phyloP scores from a whole-genome alignment of 2,329 filamentous ascomycete species.

The Aspergillus sp. region DNA sequence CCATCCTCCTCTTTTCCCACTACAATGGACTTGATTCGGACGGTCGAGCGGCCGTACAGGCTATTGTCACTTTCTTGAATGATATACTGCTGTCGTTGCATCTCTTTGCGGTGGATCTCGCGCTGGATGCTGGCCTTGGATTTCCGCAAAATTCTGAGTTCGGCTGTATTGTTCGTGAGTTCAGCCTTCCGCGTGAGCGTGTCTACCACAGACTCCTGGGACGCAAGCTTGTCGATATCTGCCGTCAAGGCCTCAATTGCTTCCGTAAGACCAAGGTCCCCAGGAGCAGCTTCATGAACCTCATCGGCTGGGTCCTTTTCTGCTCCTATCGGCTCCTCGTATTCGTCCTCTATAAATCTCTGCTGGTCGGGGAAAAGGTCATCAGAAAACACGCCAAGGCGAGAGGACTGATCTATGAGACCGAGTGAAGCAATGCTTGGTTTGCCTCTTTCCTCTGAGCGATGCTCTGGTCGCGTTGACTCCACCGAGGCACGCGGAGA shows the following conservation, averaged over 20 bases:
- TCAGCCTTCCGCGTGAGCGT: slow-evolving; percentile 92
- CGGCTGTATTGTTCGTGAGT: slow-evolving; percentile 92
- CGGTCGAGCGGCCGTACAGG: slow-evolving; percentile 83
- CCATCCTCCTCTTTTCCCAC: slow-evolving; percentile 90
- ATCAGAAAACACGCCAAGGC: slow-evolving; percentile 92
- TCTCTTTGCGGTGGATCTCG: slow-evolving; percentile 89
- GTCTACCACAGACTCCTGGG: slow-evolving; percentile 88
- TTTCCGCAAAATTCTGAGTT: slow-evolving; percentile 87
- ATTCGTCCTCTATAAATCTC: slow-evolving; percentile 81
- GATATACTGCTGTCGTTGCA: slow-evolving; percentile 95
- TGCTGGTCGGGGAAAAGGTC: slow-evolving; percentile 86
- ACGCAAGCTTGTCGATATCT: slow-evolving; percentile 83
- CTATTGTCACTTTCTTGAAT: slow-evolving; percentile 98
- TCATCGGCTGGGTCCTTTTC: slow-evolving; percentile 70
- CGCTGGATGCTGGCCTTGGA: slow-evolving; percentile 90
- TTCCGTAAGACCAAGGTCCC: slow-evolving; percentile 88
- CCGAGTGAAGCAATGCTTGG: slow-evolving; percentile 90
- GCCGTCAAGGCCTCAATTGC: slow-evolving; percentile 84
- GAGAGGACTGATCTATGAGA: slow-evolving; percentile 80
- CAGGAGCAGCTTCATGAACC: slow-evolving; percentile 90
- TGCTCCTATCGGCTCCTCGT: slow-evolving; percentile 66
- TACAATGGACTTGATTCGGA: slow-evolving; percentile 89
- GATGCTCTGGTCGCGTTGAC: slow-evolving; percentile 43
- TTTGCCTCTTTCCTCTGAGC: slow-evolving; percentile 57
- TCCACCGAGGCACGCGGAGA: slow-evolving; percentile 66